phyloP scores from a whole-genome alignment of 495 filamentous ascomycete species.

The Oidiodendron maius region DNA sequence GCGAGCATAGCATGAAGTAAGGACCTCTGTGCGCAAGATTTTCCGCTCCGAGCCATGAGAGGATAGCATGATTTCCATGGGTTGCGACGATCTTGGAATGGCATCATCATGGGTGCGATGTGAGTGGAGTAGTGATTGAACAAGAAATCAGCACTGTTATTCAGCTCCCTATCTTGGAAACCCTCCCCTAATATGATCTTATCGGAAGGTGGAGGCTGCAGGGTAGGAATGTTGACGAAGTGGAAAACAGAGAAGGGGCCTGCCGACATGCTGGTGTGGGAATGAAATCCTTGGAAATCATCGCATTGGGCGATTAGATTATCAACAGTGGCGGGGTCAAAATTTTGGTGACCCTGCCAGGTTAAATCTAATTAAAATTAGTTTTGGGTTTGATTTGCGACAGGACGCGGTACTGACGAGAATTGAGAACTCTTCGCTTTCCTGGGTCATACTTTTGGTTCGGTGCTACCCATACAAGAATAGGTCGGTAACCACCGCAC shows the following conservation, averaged over 20 bases:
- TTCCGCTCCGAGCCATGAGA: neutral
- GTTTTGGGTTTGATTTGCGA: neutral
- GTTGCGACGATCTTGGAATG: neutral
- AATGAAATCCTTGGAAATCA: neutral
- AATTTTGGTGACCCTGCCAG: neutral
- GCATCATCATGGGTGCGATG: conserved; percentile 2
- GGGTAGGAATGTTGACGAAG: neutral
- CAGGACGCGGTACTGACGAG: neutral
- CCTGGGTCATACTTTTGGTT: neutral
- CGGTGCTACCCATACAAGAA: conserved; percentile 1
- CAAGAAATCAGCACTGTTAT: neutral
- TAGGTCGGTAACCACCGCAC: neutral
- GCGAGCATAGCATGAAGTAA: conserved; percentile 2
- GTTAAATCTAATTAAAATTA: neutral
- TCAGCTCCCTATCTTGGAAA: neutral
- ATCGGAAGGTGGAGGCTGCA: neutral
- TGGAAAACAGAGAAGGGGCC: neutral
- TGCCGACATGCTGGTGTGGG: neutral
- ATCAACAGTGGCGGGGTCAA: neutral
- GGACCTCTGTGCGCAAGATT: neutral
- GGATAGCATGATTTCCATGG: conserved; percentile 2
- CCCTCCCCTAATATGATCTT: neutral
- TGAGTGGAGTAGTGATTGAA: neutral
- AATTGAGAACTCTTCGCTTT: neutral
- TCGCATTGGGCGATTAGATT: neutral